These are phyloP conservation scores for Microsporum canis DNA, from an alignment of 2,329 filamentous ascomycete species.

Conservation along the genomic window DNA sequence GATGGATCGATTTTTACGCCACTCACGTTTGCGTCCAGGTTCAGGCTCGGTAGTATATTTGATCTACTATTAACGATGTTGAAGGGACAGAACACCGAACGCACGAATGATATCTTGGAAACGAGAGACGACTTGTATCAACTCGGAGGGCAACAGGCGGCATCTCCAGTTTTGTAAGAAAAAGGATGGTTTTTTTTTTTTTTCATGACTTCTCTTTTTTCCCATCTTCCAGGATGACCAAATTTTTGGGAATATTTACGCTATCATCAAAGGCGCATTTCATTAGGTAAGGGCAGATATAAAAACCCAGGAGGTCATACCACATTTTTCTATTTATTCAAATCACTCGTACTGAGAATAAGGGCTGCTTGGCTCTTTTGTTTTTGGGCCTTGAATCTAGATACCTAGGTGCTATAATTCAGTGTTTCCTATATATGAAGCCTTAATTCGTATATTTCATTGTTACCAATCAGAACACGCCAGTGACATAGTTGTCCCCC, in stretches of 20 bases:
- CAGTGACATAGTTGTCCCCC: neutral
- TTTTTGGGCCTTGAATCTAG: neutral
- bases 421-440: neutral
- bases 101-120: neutral
- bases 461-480: neutral
- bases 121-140: neutral
- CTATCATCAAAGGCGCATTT: neutral
- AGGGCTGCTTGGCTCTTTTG: neutral
- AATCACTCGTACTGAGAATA: neutral
- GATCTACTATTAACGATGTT: neutral
- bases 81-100: neutral
- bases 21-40: neutral
- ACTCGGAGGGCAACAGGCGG: neutral
- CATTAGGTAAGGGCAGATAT: neutral
- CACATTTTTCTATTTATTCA: neutral
- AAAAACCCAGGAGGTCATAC: neutral
- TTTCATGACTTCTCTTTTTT: neutral
- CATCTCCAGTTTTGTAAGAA: neutral
- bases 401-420: neutral
- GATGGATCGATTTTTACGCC: neutral
- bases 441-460: neutral
- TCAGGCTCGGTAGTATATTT: neutral
- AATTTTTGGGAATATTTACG: neutral
- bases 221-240: neutral
- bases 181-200: neutral